These are phyloP conservation scores for Termitomyces sp. DNA, from an alignment of 768 basidiomycete species.

Conservation along the genomic window DNA sequence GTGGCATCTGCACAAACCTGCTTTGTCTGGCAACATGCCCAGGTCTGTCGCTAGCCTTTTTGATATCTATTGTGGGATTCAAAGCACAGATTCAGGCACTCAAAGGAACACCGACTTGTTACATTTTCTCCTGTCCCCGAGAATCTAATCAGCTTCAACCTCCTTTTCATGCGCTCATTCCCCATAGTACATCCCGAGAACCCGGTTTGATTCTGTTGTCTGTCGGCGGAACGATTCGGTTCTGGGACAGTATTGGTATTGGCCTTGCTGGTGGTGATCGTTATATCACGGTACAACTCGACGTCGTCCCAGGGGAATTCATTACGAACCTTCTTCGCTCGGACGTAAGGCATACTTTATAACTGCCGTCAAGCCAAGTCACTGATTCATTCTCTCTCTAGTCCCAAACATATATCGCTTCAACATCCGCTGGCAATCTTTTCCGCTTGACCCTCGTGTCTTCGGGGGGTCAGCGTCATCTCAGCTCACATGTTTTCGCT, in stretches of 20 bases:
- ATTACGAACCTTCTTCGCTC: slow-evolving; percentile 66
- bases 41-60: slow-evolving; percentile 35
- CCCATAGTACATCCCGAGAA: slow-evolving; percentile 66
- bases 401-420: slow-evolving; percentile 65
- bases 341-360: slow-evolving; percentile 43
- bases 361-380: slow-evolving; percentile 4
- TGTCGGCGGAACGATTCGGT: slow-evolving; percentile 65
- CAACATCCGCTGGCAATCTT: slow-evolving; percentile 65
- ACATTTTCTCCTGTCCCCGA: slow-evolving; percentile 74
- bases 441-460: slow-evolving; percentile 66
- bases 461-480: slow-evolving; percentile 63
- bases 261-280: slow-evolving; percentile 79
- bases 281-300: slow-evolving; percentile 47
- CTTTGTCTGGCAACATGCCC: slow-evolving; percentile 82
- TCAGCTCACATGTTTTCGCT: slow-evolving; percentile 59
- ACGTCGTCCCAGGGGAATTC: slow-evolving; percentile 51
- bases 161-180: slow-evolving; percentile 63
- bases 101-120: slow-evolving; percentile 75
- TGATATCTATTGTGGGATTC: not conserved
- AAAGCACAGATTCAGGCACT: slow-evolving; percentile 38
- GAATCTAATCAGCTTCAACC: slow-evolving; percentile 37
- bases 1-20: slow-evolving; percentile 70
- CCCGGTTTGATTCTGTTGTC: slow-evolving; percentile 85
- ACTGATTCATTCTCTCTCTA: slow-evolving; percentile 23
- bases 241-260: slow-evolving; percentile 87